A percentile compares a stretch with the other conserved stretches of the same genome.
Conservation (phyloP, 129 eudicot species). For the Rutidosis leptorrhynchoides region DNA sequence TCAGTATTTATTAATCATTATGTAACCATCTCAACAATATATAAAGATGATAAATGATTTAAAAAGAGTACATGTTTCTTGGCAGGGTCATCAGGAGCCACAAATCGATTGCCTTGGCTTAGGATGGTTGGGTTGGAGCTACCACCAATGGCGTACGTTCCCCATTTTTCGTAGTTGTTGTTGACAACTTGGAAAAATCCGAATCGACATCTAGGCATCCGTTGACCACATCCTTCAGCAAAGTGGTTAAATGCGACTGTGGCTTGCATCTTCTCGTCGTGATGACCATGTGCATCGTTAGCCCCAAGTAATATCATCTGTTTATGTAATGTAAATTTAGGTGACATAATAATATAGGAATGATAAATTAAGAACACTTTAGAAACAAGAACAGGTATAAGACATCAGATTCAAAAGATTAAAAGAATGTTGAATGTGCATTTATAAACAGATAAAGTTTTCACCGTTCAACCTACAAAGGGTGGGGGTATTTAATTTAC, state of each 20-base stretch:
- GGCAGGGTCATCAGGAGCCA: slow-evolving; percentile 39
- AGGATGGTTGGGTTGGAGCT: slow-evolving; percentile 68
- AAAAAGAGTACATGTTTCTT: slow-evolving; percentile 49
- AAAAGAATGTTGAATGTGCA: not conserved
- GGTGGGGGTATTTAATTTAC: too few species aligned
- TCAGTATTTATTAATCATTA: not conserved
- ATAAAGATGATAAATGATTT: not conserved
- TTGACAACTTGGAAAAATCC: slow-evolving; percentile 79
- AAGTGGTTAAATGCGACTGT: slow-evolving; percentile 74
- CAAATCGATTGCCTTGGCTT: slow-evolving; percentile 82
- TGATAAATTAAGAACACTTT: not conserved
- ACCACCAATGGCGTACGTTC: slow-evolving; percentile 84
- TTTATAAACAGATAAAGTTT: too few species aligned
- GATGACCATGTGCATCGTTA: slow-evolving; percentile 26
- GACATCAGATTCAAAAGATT: not conserved
- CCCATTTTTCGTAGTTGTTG: slow-evolving; percentile 78
- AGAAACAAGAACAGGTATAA: not conserved
- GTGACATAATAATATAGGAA: not conserved
- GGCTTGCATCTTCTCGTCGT: slow-evolving; percentile 55
- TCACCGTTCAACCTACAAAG: too few species aligned
- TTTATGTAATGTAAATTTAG: not conserved
- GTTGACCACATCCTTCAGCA: slow-evolving; percentile 57
- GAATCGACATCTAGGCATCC: slow-evolving; percentile 74
- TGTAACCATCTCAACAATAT: not conserved
- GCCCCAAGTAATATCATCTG: slow-evolving; percentile 81